Conservation (phyloP, 805 yeast genomes). For the Teunomyces lycoperdinae region DNA sequence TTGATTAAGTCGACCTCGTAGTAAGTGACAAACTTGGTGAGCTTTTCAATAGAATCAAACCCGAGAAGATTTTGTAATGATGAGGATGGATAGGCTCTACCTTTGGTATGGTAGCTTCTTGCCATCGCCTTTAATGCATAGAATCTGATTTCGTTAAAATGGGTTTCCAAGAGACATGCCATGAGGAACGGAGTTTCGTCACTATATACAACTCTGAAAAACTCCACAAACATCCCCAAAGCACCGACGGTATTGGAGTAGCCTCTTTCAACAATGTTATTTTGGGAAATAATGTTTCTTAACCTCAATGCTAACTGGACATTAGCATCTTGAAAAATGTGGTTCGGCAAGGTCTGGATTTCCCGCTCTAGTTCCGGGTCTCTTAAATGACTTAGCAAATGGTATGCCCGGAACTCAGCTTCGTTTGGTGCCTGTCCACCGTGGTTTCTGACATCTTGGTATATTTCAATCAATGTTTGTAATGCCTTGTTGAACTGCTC, state of each 20-base stretch:
- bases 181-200: slow-evolving; percentile 59
- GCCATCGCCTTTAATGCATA: slow-evolving; percentile 68
- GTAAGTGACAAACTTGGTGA: slow-evolving; percentile 56
- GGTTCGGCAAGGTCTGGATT: slow-evolving; percentile 62
- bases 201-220: slow-evolving; percentile 55
- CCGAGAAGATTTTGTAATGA: slow-evolving; percentile 54
- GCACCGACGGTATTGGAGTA: slow-evolving; percentile 52
- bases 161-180: slow-evolving; percentile 74
- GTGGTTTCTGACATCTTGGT: slow-evolving; percentile 69
- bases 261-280: slow-evolving; percentile 51
- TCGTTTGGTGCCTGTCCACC: slow-evolving; percentile 77
- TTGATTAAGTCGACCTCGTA: slow-evolving; percentile 52
- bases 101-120: slow-evolving; percentile 63
- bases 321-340: slow-evolving; percentile 48
- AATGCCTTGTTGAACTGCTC: slow-evolving; percentile 92
- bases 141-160: slow-evolving; percentile 74
- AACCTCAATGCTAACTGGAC: slow-evolving; percentile 74
- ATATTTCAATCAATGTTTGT: slow-evolving; percentile 84
- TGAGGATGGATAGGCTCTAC: slow-evolving; percentile 58
- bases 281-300: slow-evolving; percentile 64
- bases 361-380: slow-evolving; percentile 84
- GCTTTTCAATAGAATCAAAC: slow-evolving; percentile 58
- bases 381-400: slow-evolving; percentile 70
- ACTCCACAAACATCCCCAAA: slow-evolving; percentile 56
- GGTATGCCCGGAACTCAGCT: slow-evolving; percentile 90